Base-by-base conservation (phyloP, 2,329 filamentous ascomycete genomes). In the Hymenoscyphus linearis region DNA sequence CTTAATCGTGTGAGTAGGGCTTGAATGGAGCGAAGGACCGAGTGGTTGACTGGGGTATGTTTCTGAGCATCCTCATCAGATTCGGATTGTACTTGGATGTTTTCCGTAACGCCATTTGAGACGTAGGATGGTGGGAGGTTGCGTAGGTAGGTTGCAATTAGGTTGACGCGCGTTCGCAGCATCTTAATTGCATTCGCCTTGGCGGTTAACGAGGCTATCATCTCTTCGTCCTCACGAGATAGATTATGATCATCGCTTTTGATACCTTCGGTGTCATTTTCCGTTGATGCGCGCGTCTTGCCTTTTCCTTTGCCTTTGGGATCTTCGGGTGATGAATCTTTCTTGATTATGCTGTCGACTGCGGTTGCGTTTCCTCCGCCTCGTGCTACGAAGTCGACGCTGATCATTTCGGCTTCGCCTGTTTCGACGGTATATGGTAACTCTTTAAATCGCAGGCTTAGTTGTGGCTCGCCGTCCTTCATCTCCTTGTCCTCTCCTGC, bases 341-440 rank as follows among this genome's bases (percentile, higher is more conserved):
- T 68, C 64, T 70, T 69, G 56, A 65, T 59, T 36, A 69, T 63
- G 1, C 69, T 62, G 18, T 76, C 73, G 26, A 85, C 78, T 35
- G 85, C 85, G 12, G 89, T 86, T 26, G 92, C 93, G 70, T 90
- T 93, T 55, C 90, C 90, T 54, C 89, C 90, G 44, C 90, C 91
- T 58, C 88, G 87, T 0, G 93, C 93, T 22, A 99, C 89, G 67
- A 93, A 96, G 75, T 97, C 92, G 70, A 99, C 90, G 68, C 90
- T 90, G 67, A 99, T 98, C 92, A 97, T 97, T 75, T 99, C 95
- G 1, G 93, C 93, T 74, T 98, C 93, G 10, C 91, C 91, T 0
- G 93, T 96, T 76, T 98, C 95, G 1, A 98, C 87, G 0, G 88
- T 88, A 74, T 95, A 98, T 1, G 88, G 85, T 10, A 98, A 76